Percentiles rank a stretch among this genome's conserved stretches.
Evolutionary conservation across 768 basidiomycete species (phyloP).

Genomic region (Mycena vitilis): DNA sequence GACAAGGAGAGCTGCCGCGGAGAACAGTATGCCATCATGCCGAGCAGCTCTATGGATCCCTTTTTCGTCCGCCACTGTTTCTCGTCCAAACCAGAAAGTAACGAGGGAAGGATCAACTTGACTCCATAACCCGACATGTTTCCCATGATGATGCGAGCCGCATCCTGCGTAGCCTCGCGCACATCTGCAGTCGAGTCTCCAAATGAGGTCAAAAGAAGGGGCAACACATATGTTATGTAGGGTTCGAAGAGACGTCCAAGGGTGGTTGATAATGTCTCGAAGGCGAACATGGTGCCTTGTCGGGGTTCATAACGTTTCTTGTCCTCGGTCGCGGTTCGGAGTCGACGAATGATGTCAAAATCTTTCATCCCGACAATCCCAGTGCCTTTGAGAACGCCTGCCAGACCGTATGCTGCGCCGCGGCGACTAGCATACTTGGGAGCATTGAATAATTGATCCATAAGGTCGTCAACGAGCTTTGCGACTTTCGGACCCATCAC

Average conservation of each 20-base stretch:
- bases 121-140: conserved; percentile 95
- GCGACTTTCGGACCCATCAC: conserved; percentile 71
- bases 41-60: conserved; percentile 95
- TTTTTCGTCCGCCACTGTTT: conserved; percentile 99
- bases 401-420: conserved; percentile 97
- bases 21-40: conserved; percentile 99
- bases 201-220: conserved; percentile 84
- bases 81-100: conserved; percentile 93
- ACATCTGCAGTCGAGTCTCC: conserved; percentile 91
- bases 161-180: conserved; percentile 92
- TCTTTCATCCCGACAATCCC: conserved; percentile 90
- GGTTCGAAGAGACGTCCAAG: conserved; percentile 95
- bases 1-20: conserved; percentile 95
- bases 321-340: conserved; percentile 84
- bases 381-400: conserved; percentile 91
- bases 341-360: conserved; percentile 77
- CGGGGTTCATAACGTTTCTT: conserved; percentile 89
- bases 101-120: conserved; percentile 91
- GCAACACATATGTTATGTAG: conserved; percentile 86
- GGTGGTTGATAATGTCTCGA: conserved; percentile 89
- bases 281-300: conserved; percentile 95
- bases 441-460: conserved; percentile 80
- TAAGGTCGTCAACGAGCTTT: conserved; percentile 78
- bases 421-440: conserved; percentile 93
- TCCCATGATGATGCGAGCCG: conserved; percentile 94